A percentile compares a stretch with the other conserved stretches of the same genome.
phyloP scores from a whole-genome alignment of 805 yeast species.

The Zygoascus bituminiphila region DNA sequence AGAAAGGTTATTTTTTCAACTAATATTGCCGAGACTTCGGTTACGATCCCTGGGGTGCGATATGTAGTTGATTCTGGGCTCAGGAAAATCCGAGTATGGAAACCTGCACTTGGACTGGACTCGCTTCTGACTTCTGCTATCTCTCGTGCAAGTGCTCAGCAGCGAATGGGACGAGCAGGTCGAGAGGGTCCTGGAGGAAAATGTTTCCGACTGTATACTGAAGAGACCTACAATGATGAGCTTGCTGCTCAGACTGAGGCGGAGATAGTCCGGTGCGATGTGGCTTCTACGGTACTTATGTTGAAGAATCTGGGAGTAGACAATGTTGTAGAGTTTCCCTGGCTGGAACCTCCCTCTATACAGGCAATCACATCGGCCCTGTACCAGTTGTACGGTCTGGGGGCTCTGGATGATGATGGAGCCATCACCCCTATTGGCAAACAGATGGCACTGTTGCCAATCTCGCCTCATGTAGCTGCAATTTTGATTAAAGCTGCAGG shows the following conservation, averaged over 20 bases:
- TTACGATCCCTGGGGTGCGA: constrained; percentile 89
- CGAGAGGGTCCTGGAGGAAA: constrained; percentile 84
- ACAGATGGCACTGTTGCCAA: constrained; percentile 80
- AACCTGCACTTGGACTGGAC: constrained; percentile 87
- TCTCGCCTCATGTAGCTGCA: constrained; percentile 86
- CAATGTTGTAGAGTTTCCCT: constrained; percentile 73
- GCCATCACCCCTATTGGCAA: constrained; percentile 71
- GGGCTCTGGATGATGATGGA: constrained; percentile 73
- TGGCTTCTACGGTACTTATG: constrained; percentile 75
- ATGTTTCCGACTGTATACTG: constrained; percentile 76
- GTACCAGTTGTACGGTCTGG: constrained; percentile 65
- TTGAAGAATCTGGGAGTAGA: constrained; percentile 75
- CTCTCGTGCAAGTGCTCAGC: constrained; percentile 89
- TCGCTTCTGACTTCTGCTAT: constrained; percentile 86
- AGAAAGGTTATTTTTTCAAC: constrained; percentile 89
- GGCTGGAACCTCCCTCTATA: constrained; percentile 88
- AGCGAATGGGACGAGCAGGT: constrained; percentile 98
- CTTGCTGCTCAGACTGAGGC: constrained; percentile 82
- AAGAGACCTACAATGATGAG: constrained; percentile 46
- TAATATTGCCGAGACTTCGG: constrained; percentile 95
- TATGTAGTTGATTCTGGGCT: constrained; percentile 91
- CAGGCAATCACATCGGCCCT: constrained; percentile 70
- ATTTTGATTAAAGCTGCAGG: constrained; percentile 63
- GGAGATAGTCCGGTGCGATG: constrained; percentile 80
- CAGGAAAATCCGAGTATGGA: constrained; percentile 90